A percentile compares a stretch with the other conserved stretches of the same genome.
These are phyloP conservation scores for Bryoglossum gracile DNA, from an alignment of 495 filamentous ascomycete genomes.

Conservation along the genomic window DNA sequence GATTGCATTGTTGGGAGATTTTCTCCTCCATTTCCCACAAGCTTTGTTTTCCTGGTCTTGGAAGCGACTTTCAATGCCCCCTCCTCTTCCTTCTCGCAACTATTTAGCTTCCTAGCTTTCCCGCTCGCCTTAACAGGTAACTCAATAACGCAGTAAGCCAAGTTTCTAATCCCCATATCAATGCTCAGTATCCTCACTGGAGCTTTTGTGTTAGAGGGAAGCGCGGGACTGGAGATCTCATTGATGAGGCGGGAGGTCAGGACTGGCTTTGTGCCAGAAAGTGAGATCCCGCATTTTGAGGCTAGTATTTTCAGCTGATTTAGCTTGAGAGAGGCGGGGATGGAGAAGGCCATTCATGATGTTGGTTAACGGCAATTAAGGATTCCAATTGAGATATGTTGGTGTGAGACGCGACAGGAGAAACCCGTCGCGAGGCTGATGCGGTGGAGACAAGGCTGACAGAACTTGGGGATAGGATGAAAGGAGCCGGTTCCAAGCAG, in stretches of 20 bases:
- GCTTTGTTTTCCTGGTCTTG: too few relatives aligned
- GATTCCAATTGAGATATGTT: too few relatives aligned
- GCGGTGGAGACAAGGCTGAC: too few relatives aligned
- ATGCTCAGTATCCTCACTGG: slow-evolving; percentile 59
- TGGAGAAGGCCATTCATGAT: slow-evolving; percentile 23
- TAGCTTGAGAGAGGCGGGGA: slow-evolving; percentile 23
- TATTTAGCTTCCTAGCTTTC: too few relatives aligned
- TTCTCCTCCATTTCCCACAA: too few relatives aligned
- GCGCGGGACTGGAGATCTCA: slow-evolving; percentile 13
- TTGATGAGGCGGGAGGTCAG: slow-evolving; percentile 20
- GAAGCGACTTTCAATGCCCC: too few relatives aligned
- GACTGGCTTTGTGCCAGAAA: slow-evolving; percentile 24
- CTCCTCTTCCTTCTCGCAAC: too few relatives aligned
- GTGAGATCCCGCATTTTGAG: slow-evolving; percentile 22
- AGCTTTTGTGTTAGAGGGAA: neutral
- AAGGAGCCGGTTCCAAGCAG: too few relatives aligned
- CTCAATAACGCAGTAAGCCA: slow-evolving; percentile 64
- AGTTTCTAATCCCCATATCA: slow-evolving; percentile 81
- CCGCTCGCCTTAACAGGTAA: slow-evolving; percentile 22
- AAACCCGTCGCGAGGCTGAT: too few relatives aligned
- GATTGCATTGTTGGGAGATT: slow-evolving; percentile 29
- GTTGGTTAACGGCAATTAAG: too few relatives aligned
- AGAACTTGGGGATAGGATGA: too few relatives aligned
- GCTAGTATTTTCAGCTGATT: slow-evolving; percentile 15
- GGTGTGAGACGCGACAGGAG: too few relatives aligned